Evolutionary conservation across 306 rosid species (phyloP), one percentile per base, ranked within the genome.

Genomic region (Fragaria vesca): DNA sequence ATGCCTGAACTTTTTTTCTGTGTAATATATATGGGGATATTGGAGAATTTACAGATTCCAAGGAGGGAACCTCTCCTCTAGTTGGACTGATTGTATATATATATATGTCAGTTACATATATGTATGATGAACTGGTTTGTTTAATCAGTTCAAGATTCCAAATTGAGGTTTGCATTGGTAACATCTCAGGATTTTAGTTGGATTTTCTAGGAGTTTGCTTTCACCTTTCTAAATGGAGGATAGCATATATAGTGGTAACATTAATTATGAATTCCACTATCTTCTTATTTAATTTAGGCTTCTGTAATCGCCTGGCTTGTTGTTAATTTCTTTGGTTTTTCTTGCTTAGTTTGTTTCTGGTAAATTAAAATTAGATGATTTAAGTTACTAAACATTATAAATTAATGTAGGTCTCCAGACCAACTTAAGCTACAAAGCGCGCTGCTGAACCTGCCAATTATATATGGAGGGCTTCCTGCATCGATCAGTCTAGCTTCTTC

Each of bases 391-490:
- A 52, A 54, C 47, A 78, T 78, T 83, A 36, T 74, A 12, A 38
- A 38, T 38, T 38, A 71, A 75, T 66, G 54, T 79, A 89, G 93
- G 89, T 89, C 70, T 79, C 88, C 79, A 89, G 87, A 80, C 43
- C 85, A 82, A 51, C 77, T 58, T 78, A 85, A 71, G 73, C 17
- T 42, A 69, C 73, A 69, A 72, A 45, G 34, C 34, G 34, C 34
- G 38, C 66, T 66, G 66, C 78, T 72, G 52, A 78, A 45, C 69
- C 73, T 61, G 7, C 81, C 78, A 77, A 61, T 62, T 28, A 60
- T 26, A 60, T 58, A 58, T 72, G 50, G 75, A 77, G 82, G 78
- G 84, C 80, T 65, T 72, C 79, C 60, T 60, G n/a, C 66, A 32
- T 32, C 34, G 34, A 34, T 28, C 66, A 28, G 12, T 10, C 66